These are phyloP conservation scores for Fragaria ananassa DNA, from an alignment of 306 rosid species.

Conservation along the genomic window DNA sequence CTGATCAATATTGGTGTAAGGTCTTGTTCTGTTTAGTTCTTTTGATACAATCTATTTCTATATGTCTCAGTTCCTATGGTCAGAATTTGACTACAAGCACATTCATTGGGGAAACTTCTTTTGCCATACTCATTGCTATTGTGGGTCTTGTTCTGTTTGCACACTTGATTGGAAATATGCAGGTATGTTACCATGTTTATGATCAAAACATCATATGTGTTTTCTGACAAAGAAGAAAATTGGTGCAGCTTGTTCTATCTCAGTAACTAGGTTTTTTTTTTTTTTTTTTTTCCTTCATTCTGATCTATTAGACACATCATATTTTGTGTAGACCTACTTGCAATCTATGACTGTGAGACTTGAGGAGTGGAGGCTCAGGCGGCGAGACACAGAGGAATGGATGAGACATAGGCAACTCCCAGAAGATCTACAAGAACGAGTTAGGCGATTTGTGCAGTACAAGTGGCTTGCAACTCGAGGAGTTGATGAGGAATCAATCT, in stretches of 20 bases:
- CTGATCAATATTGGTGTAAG: neutral
- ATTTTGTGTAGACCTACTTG: constrained; percentile 68
- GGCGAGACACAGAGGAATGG: constrained; percentile 95
- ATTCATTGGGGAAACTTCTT: constrained; percentile 70
- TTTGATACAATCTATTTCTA: constrained; percentile 4
- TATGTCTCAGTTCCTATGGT: constrained; percentile 67
- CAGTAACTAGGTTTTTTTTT: neutral
- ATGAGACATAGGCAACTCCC: constrained; percentile 94
- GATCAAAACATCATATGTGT: neutral
- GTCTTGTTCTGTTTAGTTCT: neutral
- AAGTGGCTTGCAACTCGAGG: constrained; percentile 96
- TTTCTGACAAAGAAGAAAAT: neutral
- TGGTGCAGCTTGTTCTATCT: neutral
- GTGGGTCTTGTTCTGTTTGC: constrained; percentile 86
- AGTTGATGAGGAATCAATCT: constrained; percentile 77
- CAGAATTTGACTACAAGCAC: constrained; percentile 66
- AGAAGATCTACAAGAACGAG: constrained; percentile 58
- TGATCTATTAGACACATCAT: constrained; percentile 14
- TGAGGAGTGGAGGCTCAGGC: constrained; percentile 92
- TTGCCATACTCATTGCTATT: constrained; percentile 74
- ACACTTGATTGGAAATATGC: constrained; percentile 95
- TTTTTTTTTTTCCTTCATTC: neutral
- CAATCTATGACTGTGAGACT: constrained; percentile 87
- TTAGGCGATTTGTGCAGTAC: constrained; percentile 70
- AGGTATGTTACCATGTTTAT: constrained; percentile 39